Conservation (phyloP, 768 basidiomycete genomes). For the Coprinopsis marcescibilis region DNA sequence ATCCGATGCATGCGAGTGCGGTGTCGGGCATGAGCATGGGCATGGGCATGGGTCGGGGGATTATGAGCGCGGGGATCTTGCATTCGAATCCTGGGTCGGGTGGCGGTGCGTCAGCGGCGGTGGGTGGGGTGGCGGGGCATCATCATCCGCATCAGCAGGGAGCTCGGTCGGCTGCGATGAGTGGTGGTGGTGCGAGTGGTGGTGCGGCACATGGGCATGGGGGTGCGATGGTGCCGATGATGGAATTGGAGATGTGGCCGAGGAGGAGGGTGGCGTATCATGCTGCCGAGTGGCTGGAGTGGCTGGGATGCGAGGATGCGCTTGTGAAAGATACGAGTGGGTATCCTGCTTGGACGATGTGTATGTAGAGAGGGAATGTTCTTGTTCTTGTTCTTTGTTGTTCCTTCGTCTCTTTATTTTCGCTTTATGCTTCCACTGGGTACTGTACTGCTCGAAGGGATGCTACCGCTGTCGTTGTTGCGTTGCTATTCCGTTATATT, state of each 20-base stretch:
- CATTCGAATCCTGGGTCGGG: background rate
- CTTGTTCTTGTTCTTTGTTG: background rate
- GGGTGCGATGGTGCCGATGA: constrained; percentile 18
- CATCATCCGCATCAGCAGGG: background rate
- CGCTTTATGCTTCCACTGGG: background rate
- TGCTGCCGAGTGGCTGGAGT: constrained; percentile 58
- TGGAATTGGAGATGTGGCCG: constrained; percentile 53
- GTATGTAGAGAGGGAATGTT: constrained; percentile 1
- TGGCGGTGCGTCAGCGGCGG: background rate
- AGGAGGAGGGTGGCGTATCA: constrained; percentile 46
- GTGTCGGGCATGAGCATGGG: background rate
- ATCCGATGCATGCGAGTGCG: constrained; percentile 4
- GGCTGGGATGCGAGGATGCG: constrained; percentile 58
- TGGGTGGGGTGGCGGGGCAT: background rate
- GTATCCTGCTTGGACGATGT: constrained; percentile 15
- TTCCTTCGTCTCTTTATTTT: background rate
- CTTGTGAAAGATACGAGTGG: constrained; percentile 22
- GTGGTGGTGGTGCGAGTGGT: background rate
- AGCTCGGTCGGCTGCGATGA: background rate
- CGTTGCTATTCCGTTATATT: no score
- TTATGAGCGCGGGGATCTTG: constrained; percentile 4
- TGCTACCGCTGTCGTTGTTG: no score
- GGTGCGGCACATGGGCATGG: background rate
- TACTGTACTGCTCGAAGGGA: no score
- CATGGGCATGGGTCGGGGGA: background rate